These are phyloP conservation scores for Solanum virginianum DNA, from an alignment of 257 asterid species.

Conservation along the genomic window DNA sequence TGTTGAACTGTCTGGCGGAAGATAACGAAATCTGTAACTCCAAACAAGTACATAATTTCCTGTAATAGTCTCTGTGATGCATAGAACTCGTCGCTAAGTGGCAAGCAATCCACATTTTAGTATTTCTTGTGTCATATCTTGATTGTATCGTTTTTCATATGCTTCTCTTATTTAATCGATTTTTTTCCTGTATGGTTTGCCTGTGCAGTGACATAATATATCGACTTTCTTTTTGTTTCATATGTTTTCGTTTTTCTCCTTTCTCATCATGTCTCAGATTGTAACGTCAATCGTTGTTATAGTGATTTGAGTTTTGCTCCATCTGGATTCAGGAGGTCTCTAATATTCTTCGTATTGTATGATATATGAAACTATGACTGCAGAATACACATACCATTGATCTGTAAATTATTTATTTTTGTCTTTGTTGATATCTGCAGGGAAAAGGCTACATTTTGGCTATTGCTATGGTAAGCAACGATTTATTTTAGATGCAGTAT, in stretches of 20 bases:
- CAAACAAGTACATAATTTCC: background rate
- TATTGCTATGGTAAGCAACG: background rate
- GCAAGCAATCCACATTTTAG: background rate
- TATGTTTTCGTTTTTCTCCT: background rate
- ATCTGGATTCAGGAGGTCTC: background rate
- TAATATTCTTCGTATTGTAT: background rate
- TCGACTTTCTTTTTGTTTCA: background rate
- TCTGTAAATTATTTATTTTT: background rate
- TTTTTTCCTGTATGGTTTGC: background rate
- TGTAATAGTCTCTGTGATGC: background rate
- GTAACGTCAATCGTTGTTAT: background rate
- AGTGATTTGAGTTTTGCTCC: background rate
- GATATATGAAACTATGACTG: background rate
- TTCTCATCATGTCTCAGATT: background rate
- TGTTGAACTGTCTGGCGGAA: slow-evolving; percentile 71
- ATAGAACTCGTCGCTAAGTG: background rate
- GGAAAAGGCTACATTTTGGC: background rate
- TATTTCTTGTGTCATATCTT: background rate
- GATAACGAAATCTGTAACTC: slow-evolving; percentile 21
- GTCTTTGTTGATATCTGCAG: background rate
- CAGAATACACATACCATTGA: background rate
- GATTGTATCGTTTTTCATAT: background rate
- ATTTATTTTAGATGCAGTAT: background rate
- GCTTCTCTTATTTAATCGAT: background rate
- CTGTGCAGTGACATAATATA: background rate